These are phyloP conservation scores for Colletotrichum sp. DNA, from an alignment of 2,329 filamentous ascomycete genomes.

Conservation along the genomic window DNA sequence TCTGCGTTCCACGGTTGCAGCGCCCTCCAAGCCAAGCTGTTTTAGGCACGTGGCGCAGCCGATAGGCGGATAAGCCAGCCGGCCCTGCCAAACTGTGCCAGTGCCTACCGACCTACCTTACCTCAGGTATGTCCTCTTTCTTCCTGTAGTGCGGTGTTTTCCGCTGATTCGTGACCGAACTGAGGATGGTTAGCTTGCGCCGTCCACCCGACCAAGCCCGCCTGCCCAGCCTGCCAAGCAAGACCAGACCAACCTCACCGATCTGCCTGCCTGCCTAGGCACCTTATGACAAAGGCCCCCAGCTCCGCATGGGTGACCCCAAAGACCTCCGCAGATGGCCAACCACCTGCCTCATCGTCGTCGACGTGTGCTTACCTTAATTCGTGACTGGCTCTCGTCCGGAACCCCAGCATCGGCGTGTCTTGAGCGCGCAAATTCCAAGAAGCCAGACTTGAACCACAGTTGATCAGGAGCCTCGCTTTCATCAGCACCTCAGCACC, in stretches of 20 bases:
- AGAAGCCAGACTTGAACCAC: background rate
- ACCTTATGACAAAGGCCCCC: background rate
- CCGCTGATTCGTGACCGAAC: background rate
- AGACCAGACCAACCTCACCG: background rate
- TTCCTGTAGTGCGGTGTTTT: background rate
- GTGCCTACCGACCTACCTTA: background rate
- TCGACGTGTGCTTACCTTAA: background rate
- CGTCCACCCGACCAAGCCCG: background rate
- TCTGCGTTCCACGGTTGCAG: background rate
- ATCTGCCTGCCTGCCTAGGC: background rate
- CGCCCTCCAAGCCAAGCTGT: background rate
- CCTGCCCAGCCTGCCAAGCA: background rate
- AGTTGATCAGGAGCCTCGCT: background rate
- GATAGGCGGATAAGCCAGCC: slow-evolving; percentile 8
- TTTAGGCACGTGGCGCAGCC: slow-evolving; percentile 3
- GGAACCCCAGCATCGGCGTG: background rate
- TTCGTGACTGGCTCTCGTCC: background rate
- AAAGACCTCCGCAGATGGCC: background rate
- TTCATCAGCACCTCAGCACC: background rate
- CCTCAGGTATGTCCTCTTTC: background rate
- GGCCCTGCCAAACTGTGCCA: background rate
- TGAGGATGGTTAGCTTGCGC: background rate
- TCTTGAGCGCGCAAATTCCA: background rate
- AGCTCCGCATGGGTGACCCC: background rate
- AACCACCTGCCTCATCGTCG: background rate